Conservation (phyloP, 1,284 basidiomycete species). For the Papiliotrema flavescens region DNA sequence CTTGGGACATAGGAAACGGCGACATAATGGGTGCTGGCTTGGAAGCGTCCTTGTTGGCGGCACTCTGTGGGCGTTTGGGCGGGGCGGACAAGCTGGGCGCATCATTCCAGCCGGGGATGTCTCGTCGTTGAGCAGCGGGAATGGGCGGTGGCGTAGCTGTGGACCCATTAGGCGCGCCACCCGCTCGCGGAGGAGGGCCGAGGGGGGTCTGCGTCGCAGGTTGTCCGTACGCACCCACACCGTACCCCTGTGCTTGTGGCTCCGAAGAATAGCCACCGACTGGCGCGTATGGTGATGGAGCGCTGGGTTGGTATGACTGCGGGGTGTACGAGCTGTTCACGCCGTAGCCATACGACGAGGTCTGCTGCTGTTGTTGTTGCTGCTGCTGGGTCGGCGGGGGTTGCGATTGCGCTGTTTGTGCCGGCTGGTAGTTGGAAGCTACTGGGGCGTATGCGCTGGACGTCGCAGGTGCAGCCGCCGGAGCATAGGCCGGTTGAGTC, state of each 20-base stretch:
- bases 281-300: conserved; percentile 5
- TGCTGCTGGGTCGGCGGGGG: conserved; percentile 4
- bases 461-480: conserved; percentile 3
- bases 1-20: conserved; percentile 64
- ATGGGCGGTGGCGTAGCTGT: conserved; percentile 27
- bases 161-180: conserved; percentile 11
- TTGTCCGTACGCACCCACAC: conserved; percentile 21
- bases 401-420: conserved; percentile 7
- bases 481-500: conserved; percentile 2
- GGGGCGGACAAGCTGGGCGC: conserved; percentile 47
- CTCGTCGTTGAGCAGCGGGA: conserved; percentile 50
- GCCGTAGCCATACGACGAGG: conserved; percentile 7
- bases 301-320: conserved; percentile 7
- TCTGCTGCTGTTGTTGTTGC: conserved; percentile 10
- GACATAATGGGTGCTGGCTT: conserved; percentile 74
- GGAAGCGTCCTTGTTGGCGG: conserved; percentile 46
- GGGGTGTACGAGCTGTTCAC: conserved; percentile 14
- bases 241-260: conserved; percentile 33
- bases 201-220: conserved; percentile 31
- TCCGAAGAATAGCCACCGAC: conserved; percentile 20
- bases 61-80: conserved; percentile 56
- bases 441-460: conserved; percentile 8
- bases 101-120: conserved; percentile 89
- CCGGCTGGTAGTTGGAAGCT: conserved; percentile 13
- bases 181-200: conserved; percentile 45